phyloP scores from a whole-genome alignment of 768 basidiomycete genomes.

The Clitopilus passeckerianus region DNA sequence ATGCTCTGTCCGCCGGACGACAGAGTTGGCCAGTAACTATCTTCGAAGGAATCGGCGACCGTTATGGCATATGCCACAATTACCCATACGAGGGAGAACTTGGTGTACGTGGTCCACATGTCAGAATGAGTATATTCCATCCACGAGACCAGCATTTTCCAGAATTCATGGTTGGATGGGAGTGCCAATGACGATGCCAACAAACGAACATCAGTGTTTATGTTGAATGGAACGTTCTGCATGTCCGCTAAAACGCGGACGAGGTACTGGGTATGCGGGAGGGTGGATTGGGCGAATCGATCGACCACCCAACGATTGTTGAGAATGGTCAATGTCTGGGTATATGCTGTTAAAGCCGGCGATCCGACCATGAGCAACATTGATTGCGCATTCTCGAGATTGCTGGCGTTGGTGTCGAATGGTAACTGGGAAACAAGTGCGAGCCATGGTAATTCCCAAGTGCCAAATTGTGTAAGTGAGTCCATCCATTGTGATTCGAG shows the following conservation, averaged over 20 bases:
- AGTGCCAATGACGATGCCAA: slow-evolving; percentile 33
- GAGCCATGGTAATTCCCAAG: slow-evolving; percentile 46
- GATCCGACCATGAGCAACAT: slow-evolving; percentile 39
- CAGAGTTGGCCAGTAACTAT: slow-evolving; percentile 3
- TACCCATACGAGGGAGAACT: slow-evolving; percentile 33
- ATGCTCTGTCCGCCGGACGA: slow-evolving; percentile 21
- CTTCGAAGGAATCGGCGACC: slow-evolving; percentile 21
- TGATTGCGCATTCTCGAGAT: slow-evolving; percentile 35
- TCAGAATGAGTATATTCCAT: slow-evolving; percentile 28
- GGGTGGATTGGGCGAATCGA: slow-evolving; percentile 14
- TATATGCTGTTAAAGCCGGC: slow-evolving; percentile 39
- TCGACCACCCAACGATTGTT: slow-evolving; percentile 29
- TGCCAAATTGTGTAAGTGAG: slow-evolving; percentile 31
- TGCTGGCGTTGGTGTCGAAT: slow-evolving; percentile 30
- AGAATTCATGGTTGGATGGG: slow-evolving; percentile 31
- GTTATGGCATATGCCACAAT: slow-evolving; percentile 32
- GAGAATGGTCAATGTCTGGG: slow-evolving; percentile 35
- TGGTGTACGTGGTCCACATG: slow-evolving; percentile 35
- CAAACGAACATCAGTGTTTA: slow-evolving; percentile 17
- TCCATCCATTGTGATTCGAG: slow-evolving; percentile 21
- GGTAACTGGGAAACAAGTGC: slow-evolving; percentile 48
- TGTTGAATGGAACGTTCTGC: slow-evolving; percentile 31
- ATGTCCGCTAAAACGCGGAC: slow-evolving; percentile 25
- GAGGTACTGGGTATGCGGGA: slow-evolving; percentile 19
- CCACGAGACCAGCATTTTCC: slow-evolving; percentile 22